phyloP scores from a whole-genome alignment of 2,329 filamentous ascomycete species.

The Ceratocystis variospora region DNA sequence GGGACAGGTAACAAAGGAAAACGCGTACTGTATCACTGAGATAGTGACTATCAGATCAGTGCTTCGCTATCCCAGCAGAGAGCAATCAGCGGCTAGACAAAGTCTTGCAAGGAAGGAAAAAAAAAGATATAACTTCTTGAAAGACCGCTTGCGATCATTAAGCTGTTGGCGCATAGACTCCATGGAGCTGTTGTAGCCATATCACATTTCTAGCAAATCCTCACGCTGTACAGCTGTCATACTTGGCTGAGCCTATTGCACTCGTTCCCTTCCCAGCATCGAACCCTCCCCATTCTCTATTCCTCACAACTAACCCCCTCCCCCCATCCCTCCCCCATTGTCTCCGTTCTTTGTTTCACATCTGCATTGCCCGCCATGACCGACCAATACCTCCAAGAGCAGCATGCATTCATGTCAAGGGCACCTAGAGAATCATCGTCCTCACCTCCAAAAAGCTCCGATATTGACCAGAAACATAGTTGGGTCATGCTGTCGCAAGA shows the following conservation, averaged over 20 bases:
- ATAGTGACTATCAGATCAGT: too few relatives aligned
- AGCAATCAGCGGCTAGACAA: too few relatives aligned
- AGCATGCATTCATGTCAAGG: slow-evolving; percentile 27
- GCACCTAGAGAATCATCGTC: slow-evolving; percentile 1
- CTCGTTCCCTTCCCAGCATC: too few relatives aligned
- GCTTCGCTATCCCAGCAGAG: too few relatives aligned
- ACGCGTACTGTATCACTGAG: too few relatives aligned
- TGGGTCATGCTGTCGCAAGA: slow-evolving; percentile 85
- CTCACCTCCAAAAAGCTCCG: slow-evolving; percentile 19
- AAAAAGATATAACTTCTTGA: not conserved
- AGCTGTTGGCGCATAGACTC: too few relatives aligned
- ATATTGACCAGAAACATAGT: slow-evolving; percentile 44
- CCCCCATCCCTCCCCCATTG: not conserved
- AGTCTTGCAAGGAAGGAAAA: not conserved
- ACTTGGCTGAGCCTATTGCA: not conserved
- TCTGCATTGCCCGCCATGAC: slow-evolving; percentile 29
- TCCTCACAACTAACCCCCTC: not conserved
- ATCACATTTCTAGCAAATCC: too few relatives aligned
- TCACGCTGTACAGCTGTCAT: not conserved
- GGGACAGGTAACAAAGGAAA: too few relatives aligned
- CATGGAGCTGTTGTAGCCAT: too few relatives aligned
- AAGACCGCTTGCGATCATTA: too few relatives aligned
- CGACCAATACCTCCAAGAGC: slow-evolving; percentile 28
- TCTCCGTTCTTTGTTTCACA: not conserved
- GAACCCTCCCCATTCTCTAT: not conserved